phyloP scores from a whole-genome alignment of 176 grass and related monocot species.

The Dendrocalamus sinicus region DNA sequence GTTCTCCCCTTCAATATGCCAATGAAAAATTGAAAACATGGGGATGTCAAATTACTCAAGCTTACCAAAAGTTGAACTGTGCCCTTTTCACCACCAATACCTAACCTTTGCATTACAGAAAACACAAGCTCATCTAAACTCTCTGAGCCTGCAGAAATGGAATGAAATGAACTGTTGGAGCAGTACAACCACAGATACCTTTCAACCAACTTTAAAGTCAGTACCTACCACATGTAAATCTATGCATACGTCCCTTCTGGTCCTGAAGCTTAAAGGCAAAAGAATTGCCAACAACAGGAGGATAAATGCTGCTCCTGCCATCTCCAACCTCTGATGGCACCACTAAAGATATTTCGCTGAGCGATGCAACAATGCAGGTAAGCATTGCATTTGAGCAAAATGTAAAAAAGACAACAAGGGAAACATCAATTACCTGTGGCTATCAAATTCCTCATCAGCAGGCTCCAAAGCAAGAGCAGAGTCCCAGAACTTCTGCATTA shows the following conservation, averaged over 20 bases:
- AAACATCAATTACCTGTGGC: slow-evolving; percentile 57
- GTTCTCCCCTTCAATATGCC: slow-evolving; percentile 2
- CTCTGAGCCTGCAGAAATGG: slow-evolving; percentile 57
- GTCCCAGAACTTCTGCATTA: slow-evolving; percentile 97
- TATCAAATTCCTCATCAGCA: slow-evolving; percentile 74
- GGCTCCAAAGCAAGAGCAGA: slow-evolving; percentile 88
- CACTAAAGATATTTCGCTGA: slow-evolving; percentile 76
- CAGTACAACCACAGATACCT: slow-evolving; percentile 2
- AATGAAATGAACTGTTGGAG: slow-evolving; percentile 36
- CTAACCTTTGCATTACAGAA: slow-evolving; percentile 64
- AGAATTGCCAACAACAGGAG: slow-evolving; percentile 70
- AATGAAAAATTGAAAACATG: not conserved
- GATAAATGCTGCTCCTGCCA: slow-evolving; percentile 59
- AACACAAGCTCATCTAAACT: slow-evolving; percentile 67
- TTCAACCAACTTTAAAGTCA: slow-evolving; percentile 28
- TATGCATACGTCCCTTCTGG: slow-evolving; percentile 76
- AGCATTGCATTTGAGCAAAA: slow-evolving; percentile 8
- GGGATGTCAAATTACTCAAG: slow-evolving; percentile 7
- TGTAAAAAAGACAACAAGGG: slow-evolving; percentile 14
- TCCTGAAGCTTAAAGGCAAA: slow-evolving; percentile 86
- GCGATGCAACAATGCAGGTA: slow-evolving; percentile 33
- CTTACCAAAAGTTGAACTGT: slow-evolving; percentile 86
- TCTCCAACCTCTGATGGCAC: slow-evolving; percentile 73
- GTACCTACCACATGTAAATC: slow-evolving; percentile 87
- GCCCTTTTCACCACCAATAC: slow-evolving; percentile 44